These are phyloP conservation scores for Termitomyces sp. DNA, from an alignment of 768 basidiomycete species.

Conservation along the genomic window DNA sequence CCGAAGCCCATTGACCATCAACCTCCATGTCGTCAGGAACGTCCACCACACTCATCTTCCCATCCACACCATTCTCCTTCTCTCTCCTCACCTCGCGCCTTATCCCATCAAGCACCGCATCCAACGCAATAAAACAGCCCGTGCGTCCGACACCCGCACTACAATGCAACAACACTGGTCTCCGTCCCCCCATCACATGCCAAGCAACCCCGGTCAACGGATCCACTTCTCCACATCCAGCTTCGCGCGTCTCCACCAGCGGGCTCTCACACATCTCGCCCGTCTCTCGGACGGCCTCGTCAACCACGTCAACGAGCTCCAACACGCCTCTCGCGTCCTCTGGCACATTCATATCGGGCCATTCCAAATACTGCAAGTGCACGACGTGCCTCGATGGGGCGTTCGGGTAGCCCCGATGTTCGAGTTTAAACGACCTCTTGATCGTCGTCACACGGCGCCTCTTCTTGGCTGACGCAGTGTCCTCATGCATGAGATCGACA, in stretches of 20 bases:
- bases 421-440: conserved; percentile 63
- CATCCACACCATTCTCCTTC: conserved; percentile 22
- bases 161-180: conserved; percentile 79
- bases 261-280: conserved; percentile 11
- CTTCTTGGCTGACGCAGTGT: background rate
- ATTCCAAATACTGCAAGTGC: conserved; percentile 90
- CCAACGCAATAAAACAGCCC: conserved; percentile 88
- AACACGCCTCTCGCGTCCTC: conserved; percentile 74
- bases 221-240: conserved; percentile 32
- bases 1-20: no score
- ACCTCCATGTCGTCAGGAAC: no score
- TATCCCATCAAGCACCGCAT: conserved; percentile 77
- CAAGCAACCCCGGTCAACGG: conserved; percentile 48
- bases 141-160: conserved; percentile 95
- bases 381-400: conserved; percentile 61
- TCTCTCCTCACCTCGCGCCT: conserved; percentile 45
- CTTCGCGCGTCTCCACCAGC: background rate
- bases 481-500: conserved; percentile 9
- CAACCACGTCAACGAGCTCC: conserved; percentile 69
- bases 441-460: conserved; percentile 26
- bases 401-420: conserved; percentile 54
- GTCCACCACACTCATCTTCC: no score
- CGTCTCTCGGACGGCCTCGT: conserved; percentile 33
- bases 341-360: conserved; percentile 97
- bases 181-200: conserved; percentile 36